Base-by-base conservation (phyloP, 495 filamentous ascomycete species). In the Glutinoglossum americanum region DNA sequence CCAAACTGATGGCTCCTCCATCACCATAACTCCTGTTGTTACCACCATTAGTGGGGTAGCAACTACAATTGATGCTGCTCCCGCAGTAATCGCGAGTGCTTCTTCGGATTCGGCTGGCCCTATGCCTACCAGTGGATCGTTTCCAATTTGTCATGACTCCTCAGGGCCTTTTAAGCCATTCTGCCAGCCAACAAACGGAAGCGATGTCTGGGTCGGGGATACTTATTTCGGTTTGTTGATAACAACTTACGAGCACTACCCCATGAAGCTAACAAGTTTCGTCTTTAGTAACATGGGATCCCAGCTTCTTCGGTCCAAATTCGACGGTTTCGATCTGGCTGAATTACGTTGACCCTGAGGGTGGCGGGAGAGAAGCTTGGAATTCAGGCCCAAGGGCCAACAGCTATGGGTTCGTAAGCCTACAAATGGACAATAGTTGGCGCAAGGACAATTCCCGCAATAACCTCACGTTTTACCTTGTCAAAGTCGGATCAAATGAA, bases 301-400 rank as follows among this genome's bases (percentile, higher is more conserved):
- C 70, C 21, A 64, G 69, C 44, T 63, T 60, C 51, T 72, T 72
- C 62, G 62, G 65, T 39, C 41, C 64, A 21, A 72, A 72, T 60
- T 65, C 70, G 15, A 72, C 67, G 23, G 66, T 73, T 26, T 67
- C 63, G 21, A 67, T 74, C 51, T 66, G 68, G 39, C 59, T 72
- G 53, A 67, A 69, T 41, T 58, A 62, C 70, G 65, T 56, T 33
- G 57, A 48, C 64, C 70, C 54, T 56, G 55, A 27, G 49, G 59
- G 13, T 63, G 66, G 57, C 60, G 28, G 25, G 5, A 59, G 56
- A n/a, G 54, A 70, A 28, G 68, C 68, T 0, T 74, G 68, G 64
- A 65, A 64, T 9, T 72, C 71, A 4, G 63, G 60, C n/a, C 57
- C 55, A 37, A 69, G 63, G 9, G 61, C 67, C n/a, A 74, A 72